phyloP scores from a whole-genome alignment of 768 basidiomycete species.

The Collybia mongolica region DNA sequence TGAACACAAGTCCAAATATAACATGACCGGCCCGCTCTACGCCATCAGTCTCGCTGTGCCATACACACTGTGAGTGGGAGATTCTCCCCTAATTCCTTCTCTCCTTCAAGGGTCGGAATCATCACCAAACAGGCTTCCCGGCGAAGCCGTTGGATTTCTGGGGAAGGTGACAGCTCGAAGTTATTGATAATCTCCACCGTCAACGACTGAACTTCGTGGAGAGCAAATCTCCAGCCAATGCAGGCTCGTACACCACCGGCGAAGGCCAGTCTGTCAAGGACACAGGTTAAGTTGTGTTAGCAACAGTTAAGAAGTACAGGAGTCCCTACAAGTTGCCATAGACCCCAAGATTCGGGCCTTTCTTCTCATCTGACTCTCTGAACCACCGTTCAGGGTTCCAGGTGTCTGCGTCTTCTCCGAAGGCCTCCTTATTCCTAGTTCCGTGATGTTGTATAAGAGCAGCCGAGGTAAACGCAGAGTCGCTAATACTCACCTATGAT shows the following conservation, averaged over 20 bases:
- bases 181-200: conserved; percentile 57
- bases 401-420: conserved; percentile 53
- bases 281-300: not conserved
- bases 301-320: not conserved
- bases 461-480: not conserved
- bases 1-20: no score
- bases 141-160: conserved; percentile 36
- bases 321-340: conserved; percentile 44
- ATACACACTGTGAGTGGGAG: conserved; percentile 38
- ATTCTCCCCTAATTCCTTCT: conserved; percentile 41
- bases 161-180: conserved; percentile 51
- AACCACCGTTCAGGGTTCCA: conserved; percentile 62
- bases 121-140: conserved; percentile 47
- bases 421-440: conserved; percentile 43
- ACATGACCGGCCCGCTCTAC: no score
- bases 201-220: conserved; percentile 57
- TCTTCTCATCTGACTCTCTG: conserved; percentile 31
- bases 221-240: conserved; percentile 51
- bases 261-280: conserved; percentile 38
- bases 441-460: not conserved
- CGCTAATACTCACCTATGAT: conserved; percentile 42
- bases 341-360: conserved; percentile 39
- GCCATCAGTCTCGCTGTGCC: conserved; percentile 28
- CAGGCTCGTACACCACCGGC: conserved; percentile 46
- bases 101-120: conserved; percentile 46